Evolutionary conservation across 2,329 filamentous ascomycete genomes (phyloP).

Genomic region (Blastomyces percursus): DNA sequence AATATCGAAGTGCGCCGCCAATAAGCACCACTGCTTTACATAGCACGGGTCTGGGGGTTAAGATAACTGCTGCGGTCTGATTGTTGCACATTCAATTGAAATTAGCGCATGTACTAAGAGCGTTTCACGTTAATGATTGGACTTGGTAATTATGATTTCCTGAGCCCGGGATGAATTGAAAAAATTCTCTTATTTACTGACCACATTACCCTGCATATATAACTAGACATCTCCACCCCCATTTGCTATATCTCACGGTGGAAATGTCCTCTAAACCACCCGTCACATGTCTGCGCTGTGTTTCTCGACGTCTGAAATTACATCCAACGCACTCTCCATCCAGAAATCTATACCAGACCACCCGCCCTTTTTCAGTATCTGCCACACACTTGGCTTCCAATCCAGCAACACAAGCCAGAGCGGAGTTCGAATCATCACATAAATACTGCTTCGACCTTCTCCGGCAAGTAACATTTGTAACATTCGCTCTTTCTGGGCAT

Average conservation of each 20-base stretch:
- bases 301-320: not conserved
- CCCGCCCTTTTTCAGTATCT: slow-evolving; percentile 21
- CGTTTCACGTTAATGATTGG: not conserved
- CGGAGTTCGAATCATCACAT: slow-evolving; percentile 45
- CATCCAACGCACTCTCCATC: not conserved
- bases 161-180: not conserved
- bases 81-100: not conserved
- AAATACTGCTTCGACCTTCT: slow-evolving; percentile 50
- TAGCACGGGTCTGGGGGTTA: not conserved
- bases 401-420: slow-evolving; percentile 22
- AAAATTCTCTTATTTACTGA: not conserved
- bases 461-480: slow-evolving; percentile 28
- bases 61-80: not conserved
- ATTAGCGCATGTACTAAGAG: not conserved
- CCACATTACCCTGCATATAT: not conserved
- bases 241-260: not conserved
- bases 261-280: slow-evolving; percentile 7
- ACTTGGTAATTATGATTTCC: not conserved
- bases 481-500: not conserved
- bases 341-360: slow-evolving; percentile 6
- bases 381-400: slow-evolving; percentile 1
- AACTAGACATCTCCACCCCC: not conserved
- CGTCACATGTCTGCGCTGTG: slow-evolving; percentile 6
- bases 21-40: not conserved
- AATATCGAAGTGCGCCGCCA: slow-evolving; percentile 1